Conservation (phyloP, 2,329 filamentous ascomycete genomes). For the Zopfia rhizophila region DNA sequence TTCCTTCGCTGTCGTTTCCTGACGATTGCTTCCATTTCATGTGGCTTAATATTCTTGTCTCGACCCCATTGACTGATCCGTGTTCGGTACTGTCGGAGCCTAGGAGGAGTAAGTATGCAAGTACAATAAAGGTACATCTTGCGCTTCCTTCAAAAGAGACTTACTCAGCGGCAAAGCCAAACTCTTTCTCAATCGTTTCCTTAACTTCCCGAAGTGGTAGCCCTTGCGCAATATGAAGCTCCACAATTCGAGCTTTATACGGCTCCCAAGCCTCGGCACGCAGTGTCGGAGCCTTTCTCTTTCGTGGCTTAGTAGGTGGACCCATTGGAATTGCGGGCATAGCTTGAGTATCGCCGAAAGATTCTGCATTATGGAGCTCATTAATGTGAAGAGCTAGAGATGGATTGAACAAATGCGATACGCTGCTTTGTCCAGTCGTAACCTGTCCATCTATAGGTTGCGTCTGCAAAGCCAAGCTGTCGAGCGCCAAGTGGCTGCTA, state of each 20-base stretch:
- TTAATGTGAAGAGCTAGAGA: slow-evolving; percentile 1
- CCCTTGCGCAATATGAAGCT: slow-evolving; percentile 22
- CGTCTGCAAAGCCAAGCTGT: slow-evolving; percentile 3
- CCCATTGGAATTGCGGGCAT: slow-evolving; percentile 19
- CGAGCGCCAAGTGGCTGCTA: neutral
- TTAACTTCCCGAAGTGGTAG: slow-evolving; percentile 20
- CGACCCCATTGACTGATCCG: slow-evolving; percentile 29
- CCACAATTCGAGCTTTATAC: slow-evolving; percentile 26
- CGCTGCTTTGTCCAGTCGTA: neutral
- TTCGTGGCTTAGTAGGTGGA: slow-evolving; percentile 25
- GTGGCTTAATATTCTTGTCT: slow-evolving; percentile 32
- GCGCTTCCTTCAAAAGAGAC: slow-evolving; percentile 10
- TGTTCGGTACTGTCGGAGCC: slow-evolving; percentile 30
- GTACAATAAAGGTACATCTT: slow-evolving; percentile 2
- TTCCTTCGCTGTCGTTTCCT: slow-evolving; percentile 30
- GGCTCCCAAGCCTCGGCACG: slow-evolving; percentile 30
- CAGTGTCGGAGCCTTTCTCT: slow-evolving; percentile 32
- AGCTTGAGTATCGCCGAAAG: no score
- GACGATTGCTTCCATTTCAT: slow-evolving; percentile 35
- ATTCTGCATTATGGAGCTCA: slow-evolving; percentile 1
- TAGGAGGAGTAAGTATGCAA: no score
- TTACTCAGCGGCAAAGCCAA: slow-evolving; percentile 28
- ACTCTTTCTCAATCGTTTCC: slow-evolving; percentile 19
- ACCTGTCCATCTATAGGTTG: slow-evolving; percentile 5
- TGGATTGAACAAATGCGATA: neutral